Percentiles rank a stretch among this genome's conserved stretches.
Evolutionary conservation across 305 asterid genomes (phyloP).

Genomic region (Ajuga reptans): DNA sequence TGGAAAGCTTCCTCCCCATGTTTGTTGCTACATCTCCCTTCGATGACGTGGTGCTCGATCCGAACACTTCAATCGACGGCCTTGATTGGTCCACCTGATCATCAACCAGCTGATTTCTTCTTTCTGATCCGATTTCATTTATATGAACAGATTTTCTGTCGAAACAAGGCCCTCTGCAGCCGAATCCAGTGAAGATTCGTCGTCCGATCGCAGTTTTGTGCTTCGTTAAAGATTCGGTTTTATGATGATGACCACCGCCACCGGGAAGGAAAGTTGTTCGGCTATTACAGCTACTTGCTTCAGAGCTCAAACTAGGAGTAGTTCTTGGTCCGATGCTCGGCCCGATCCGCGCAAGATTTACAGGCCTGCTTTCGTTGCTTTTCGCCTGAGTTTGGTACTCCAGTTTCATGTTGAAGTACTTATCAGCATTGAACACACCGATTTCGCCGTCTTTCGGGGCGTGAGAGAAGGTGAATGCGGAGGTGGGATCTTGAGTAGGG

Average conservation of each 20-base stretch:
- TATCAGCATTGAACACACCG: conserved; percentile 69
- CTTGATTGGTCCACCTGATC: conserved; percentile 31
- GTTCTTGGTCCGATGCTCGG: conserved; percentile 23
- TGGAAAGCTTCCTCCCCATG: conserved; percentile 75
- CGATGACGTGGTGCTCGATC: conserved; percentile 28
- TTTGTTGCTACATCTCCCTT: conserved; percentile 41
- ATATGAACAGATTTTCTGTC: conserved; percentile 37
- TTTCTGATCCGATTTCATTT: background rate
- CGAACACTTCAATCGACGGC: conserved; percentile 67
- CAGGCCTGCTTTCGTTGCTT: conserved; percentile 2
- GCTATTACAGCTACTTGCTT: conserved; percentile 48
- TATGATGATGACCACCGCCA: background rate
- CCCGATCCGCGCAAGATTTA: background rate
- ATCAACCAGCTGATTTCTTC: background rate
- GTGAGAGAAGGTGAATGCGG: conserved; percentile 33
- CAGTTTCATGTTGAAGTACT: conserved; percentile 68
- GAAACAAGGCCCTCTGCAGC: conserved; percentile 54
- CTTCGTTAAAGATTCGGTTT: conserved; percentile 24
- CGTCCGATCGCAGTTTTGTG: conserved; percentile 34
- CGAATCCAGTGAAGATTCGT: conserved; percentile 38
- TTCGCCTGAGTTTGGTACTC: conserved; percentile 24
- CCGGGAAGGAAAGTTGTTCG: conserved; percentile 34
- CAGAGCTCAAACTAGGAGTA: conserved; percentile 44
- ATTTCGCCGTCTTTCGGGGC: conserved; percentile 42
- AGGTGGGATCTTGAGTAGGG: conserved; percentile 37